Percentiles rank a stretch among this genome's conserved stretches.
phyloP scores from a whole-genome alignment of 306 rosid species.

The Lagenaria siceraria region DNA sequence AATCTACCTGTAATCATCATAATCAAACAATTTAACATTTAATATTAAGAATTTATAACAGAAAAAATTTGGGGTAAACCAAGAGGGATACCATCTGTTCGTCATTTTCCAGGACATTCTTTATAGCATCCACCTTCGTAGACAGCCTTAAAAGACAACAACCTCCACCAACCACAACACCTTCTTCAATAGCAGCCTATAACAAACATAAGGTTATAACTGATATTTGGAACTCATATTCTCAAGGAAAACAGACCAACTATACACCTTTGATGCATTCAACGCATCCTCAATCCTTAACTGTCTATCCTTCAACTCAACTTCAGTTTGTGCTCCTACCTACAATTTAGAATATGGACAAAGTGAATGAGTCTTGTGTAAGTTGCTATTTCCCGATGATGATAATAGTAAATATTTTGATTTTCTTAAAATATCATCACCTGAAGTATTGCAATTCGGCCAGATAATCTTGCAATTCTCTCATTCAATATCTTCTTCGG shows the following conservation, averaged over 20 bases:
- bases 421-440: constrained; percentile 21
- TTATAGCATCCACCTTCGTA: constrained; percentile 51
- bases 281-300: constrained; percentile 83
- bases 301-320: constrained; percentile 87
- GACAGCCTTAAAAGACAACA: constrained; percentile 85
- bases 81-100: constrained; percentile 52
- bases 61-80: neutral
- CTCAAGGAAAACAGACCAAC: neutral
- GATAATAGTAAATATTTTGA: constrained; percentile 2
- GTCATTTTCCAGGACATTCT: constrained; percentile 56
- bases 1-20: neutral
- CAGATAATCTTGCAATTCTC: constrained; percentile 80
- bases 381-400: neutral
- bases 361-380: constrained; percentile 12
- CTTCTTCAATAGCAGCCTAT: constrained; percentile 95
- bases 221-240: neutral
- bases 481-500: constrained; percentile 73
- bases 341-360: constrained; percentile 20
- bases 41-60: neutral
- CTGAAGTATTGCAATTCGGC: constrained; percentile 84
- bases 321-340: constrained; percentile 97
- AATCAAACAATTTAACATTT: neutral
- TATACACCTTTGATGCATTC: constrained; percentile 75
- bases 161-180: constrained; percentile 94
- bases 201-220: neutral